Conservation (phyloP, 495 filamentous ascomycete genomes). For the Clohesyomyces aquaticus region DNA sequence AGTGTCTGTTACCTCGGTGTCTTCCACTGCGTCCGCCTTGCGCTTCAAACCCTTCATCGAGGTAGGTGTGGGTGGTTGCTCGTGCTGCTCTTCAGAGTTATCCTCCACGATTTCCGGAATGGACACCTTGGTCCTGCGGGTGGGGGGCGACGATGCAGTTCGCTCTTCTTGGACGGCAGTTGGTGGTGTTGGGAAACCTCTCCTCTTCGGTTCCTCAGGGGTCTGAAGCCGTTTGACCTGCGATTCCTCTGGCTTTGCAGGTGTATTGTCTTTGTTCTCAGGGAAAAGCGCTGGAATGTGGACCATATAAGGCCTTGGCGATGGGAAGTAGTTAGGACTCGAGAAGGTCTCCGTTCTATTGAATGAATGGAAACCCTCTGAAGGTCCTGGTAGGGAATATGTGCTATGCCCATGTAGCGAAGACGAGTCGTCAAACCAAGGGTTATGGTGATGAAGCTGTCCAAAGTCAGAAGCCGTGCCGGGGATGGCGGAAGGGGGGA, state of each 20-base stretch:
- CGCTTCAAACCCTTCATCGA: slow-evolving; percentile 18
- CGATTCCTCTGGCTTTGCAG: not conserved
- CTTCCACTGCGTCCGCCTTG: slow-evolving; percentile 26
- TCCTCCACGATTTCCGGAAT: slow-evolving; percentile 38
- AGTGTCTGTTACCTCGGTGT: not conserved
- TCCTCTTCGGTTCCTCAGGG: not conserved
- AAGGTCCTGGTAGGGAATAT: not conserved
- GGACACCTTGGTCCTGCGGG: slow-evolving; percentile 24
- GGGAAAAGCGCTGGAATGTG: not conserved
- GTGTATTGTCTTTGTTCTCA: not conserved
- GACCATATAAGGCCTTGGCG: not conserved
- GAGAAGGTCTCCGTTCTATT: not conserved
- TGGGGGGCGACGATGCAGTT: not conserved
- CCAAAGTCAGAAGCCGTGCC: not conserved
- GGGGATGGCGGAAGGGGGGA: no score
- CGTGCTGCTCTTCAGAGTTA: not conserved
- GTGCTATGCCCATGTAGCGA: not conserved
- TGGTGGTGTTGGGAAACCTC: not conserved
- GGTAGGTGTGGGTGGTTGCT: slow-evolving; percentile 19
- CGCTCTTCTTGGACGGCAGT: not conserved
- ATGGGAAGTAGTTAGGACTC: not conserved
- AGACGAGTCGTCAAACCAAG: slow-evolving; percentile 2
- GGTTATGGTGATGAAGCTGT: not conserved
- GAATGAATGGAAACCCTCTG: not conserved
- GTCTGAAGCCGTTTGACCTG: not conserved